Evolutionary conservation across 2,329 filamentous ascomycete species (phyloP).

Genomic region (Thermomyces lanuginosus): DNA sequence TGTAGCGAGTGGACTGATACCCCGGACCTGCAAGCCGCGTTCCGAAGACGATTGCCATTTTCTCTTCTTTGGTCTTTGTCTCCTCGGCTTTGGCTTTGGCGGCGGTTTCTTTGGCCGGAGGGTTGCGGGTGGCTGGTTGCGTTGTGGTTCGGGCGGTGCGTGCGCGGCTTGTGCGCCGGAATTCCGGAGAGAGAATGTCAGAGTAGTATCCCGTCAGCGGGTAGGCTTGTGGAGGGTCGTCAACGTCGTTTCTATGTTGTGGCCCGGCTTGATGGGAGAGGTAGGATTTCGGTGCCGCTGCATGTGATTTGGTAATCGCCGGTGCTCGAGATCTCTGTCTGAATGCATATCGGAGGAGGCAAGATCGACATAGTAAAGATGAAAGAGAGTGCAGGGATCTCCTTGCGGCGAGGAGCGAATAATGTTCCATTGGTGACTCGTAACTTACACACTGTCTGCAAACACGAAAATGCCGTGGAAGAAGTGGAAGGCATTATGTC

Average conservation of each 20-base stretch:
- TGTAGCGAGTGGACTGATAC: constrained; percentile 44
- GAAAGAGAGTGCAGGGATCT: constrained; percentile 9
- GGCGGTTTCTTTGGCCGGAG: constrained; percentile 7
- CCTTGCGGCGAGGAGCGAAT: no score
- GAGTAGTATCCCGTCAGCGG: constrained; percentile 30
- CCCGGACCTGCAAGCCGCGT: constrained; percentile 58
- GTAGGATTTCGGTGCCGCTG: no score
- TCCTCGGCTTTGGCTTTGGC: neutral
- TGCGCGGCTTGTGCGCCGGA: constrained; percentile 11
- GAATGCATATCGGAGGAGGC: neutral
- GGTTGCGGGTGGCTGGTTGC: constrained; percentile 12
- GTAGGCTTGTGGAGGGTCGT: constrained; percentile 17
- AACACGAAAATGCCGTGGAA: constrained; percentile 3
- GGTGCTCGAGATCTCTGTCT: neutral
- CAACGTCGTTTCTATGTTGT: no score
- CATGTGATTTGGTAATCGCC: neutral
- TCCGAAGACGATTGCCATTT: constrained; percentile 62
- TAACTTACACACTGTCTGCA: no score
- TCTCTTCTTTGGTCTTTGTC: constrained; percentile 18
- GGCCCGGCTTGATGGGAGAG: no score
- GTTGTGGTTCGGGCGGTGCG: constrained; percentile 9
- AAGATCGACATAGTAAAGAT: constrained; percentile 1
- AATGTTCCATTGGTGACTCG: no score
- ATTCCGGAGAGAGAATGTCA: constrained; percentile 22
- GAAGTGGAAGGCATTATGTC: constrained; percentile 14